phyloP scores from a whole-genome alignment of 495 filamentous ascomycete genomes.

The Daldinia caldariorum region DNA sequence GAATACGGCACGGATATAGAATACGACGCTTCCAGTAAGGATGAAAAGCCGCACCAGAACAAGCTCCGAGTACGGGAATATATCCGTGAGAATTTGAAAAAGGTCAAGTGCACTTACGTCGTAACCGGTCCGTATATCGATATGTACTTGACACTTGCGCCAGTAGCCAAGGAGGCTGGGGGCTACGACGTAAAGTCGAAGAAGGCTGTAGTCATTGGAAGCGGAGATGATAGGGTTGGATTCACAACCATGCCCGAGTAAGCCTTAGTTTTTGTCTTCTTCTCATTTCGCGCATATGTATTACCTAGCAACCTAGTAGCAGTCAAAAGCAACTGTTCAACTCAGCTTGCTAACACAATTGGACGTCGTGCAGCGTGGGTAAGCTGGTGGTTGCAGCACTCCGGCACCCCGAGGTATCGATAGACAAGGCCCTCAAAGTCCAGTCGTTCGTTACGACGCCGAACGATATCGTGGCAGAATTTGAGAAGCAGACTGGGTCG shows the following conservation, averaged over 20 bases:
- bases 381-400: conserved; percentile 69
- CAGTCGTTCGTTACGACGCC: conserved; percentile 77
- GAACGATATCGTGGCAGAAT: conserved; percentile 68
- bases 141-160: conserved; percentile 62
- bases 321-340: background rate
- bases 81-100: conserved; percentile 59
- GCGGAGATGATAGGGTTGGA: conserved; percentile 65
- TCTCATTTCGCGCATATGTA: no score
- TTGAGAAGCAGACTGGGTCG: conserved; percentile 69
- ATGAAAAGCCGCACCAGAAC: conserved; percentile 73
- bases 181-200: conserved; percentile 66
- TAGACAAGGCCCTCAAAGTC: conserved; percentile 68
- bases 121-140: conserved; percentile 78
- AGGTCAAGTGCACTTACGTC: conserved; percentile 72
- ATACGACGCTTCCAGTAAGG: conserved; percentile 65
- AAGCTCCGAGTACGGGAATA: conserved; percentile 73
- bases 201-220: conserved; percentile 67
- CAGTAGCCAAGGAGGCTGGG: conserved; percentile 52
- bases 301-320: background rate
- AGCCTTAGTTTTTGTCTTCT: conserved; percentile 46
- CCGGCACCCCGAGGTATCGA: conserved; percentile 61
- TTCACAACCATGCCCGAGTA: conserved; percentile 76
- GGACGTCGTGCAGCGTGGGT: conserved; percentile 62
- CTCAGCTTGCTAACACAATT: conserved; percentile 16
- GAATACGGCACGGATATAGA: conserved; percentile 82